These are phyloP conservation scores for Amanita polypyramis DNA, from an alignment of 768 basidiomycete genomes.

Conservation along the genomic window DNA sequence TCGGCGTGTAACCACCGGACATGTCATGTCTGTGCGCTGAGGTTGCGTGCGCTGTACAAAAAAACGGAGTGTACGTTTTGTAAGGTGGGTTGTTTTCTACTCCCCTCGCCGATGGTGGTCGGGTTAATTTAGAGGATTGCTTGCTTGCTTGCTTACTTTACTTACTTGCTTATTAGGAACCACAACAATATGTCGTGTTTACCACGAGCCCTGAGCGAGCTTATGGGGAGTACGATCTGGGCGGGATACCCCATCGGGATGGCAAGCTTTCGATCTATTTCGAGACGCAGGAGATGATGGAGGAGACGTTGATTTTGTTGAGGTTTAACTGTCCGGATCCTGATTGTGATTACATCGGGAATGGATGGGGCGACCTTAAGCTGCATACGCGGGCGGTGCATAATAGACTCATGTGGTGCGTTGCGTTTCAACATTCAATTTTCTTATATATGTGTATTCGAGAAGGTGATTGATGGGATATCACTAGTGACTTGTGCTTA, in stretches of 20 bases:
- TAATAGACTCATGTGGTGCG: slow-evolving; percentile 73
- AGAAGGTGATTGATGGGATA: not conserved
- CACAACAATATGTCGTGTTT: slow-evolving; percentile 67
- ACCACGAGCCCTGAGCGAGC: slow-evolving; percentile 51
- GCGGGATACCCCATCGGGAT: slow-evolving; percentile 55
- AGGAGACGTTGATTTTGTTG: slow-evolving; percentile 82
- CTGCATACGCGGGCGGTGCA: slow-evolving; percentile 73
- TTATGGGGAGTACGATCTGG: slow-evolving; percentile 49
- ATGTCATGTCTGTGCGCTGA: slow-evolving; percentile 87
- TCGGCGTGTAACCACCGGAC: slow-evolving; percentile 91
- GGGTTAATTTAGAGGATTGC: not conserved
- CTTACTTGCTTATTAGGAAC: slow-evolving; percentile 47
- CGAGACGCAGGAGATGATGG: slow-evolving; percentile 91
- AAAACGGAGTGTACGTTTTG: slow-evolving; percentile 92
- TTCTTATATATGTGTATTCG: not conserved
- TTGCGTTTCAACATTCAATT: slow-evolving; percentile 7
- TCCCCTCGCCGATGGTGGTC: not conserved
- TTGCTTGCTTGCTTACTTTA: too few relatives aligned
- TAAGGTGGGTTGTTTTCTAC: slow-evolving; percentile 47
- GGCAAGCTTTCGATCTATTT: slow-evolving; percentile 70
- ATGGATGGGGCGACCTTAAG: slow-evolving; percentile 86
- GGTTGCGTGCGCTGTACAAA: slow-evolving; percentile 88
- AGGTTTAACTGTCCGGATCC: slow-evolving; percentile 90
- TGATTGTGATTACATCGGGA: slow-evolving; percentile 74
- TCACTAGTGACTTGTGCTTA: slow-evolving; percentile 72